Percentiles rank a stretch among this genome's conserved stretches.
phyloP scores from a whole-genome alignment of 306 rosid species.

The Cicer yamashitae region DNA sequence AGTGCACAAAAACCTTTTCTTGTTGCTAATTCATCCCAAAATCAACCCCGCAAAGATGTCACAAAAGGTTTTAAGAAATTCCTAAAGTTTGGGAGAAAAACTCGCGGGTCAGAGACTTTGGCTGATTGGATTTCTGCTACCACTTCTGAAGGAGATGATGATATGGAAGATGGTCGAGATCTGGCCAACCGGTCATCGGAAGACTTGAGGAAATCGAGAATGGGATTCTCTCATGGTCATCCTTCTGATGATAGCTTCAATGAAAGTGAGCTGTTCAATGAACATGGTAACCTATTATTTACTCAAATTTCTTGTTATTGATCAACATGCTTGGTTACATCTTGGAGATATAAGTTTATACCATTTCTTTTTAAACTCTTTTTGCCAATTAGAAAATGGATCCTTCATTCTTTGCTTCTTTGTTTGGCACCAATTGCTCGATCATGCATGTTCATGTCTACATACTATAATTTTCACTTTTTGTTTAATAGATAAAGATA shows the following conservation, averaged over 20 bases:
- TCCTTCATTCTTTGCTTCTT: slow-evolving; percentile 15
- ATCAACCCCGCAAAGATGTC: slow-evolving; percentile 90
- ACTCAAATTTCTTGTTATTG: slow-evolving; percentile 31
- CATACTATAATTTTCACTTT: slow-evolving; percentile 23
- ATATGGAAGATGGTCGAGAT: slow-evolving; percentile 93
- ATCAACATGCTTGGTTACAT: neutral
- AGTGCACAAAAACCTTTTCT: slow-evolving; percentile 89
- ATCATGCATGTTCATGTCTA: slow-evolving; percentile 18
- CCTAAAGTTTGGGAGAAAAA: slow-evolving; percentile 91
- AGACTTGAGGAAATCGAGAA: slow-evolving; percentile 95
- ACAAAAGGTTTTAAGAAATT: slow-evolving; percentile 91
- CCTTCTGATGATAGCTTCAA: slow-evolving; percentile 85
- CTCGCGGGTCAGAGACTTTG: slow-evolving; percentile 84
- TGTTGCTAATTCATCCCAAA: slow-evolving; percentile 77
- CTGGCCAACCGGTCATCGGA: slow-evolving; percentile 82
- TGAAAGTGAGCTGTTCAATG: slow-evolving; percentile 80
- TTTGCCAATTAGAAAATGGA: slow-evolving; percentile 19
- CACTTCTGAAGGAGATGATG: slow-evolving; percentile 99
- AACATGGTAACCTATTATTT: slow-evolving; percentile 70
- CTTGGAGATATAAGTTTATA: slow-evolving; percentile 14
- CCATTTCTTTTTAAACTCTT: neutral
- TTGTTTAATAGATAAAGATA: slow-evolving; percentile 15
- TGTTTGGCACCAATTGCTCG: neutral
- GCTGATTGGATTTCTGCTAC: slow-evolving; percentile 97
- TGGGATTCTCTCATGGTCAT: slow-evolving; percentile 88